phyloP scores from a whole-genome alignment of 2,329 filamentous ascomycete species.

The Aaosphaeria arxii region DNA sequence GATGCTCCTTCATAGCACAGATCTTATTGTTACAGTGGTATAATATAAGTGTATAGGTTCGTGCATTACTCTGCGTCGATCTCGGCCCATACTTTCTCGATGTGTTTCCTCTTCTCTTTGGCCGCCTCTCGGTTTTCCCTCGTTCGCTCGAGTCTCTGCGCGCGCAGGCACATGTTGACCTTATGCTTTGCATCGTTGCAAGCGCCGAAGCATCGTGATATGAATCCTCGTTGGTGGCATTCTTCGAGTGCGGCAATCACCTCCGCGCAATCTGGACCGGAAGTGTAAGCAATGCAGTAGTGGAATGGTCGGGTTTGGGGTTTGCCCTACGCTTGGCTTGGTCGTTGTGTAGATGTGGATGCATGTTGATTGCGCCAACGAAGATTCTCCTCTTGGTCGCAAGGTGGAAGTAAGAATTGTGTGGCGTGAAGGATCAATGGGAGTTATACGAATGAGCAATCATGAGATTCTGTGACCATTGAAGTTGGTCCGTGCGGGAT shows the following conservation, averaged over 20 bases:
- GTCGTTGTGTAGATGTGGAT: constrained; percentile 94
- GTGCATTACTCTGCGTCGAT: constrained; percentile 67
- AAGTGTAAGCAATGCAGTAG: background rate
- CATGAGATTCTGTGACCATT: too few relatives aligned
- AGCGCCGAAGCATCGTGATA: constrained; percentile 86
- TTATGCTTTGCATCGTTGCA: constrained; percentile 84
- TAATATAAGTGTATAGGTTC: background rate
- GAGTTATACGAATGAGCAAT: too few relatives aligned
- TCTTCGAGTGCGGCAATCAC: constrained; percentile 92
- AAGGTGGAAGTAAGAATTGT: too few relatives aligned
- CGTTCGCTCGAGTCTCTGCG: constrained; percentile 75
- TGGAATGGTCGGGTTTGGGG: constrained; percentile 1
- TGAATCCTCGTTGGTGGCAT: constrained; percentile 88
- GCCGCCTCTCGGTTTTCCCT: constrained; percentile 70
- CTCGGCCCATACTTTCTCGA: constrained; percentile 76
- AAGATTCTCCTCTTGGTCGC: too few relatives aligned
- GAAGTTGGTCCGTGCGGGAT: too few relatives aligned
- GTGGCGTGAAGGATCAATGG: too few relatives aligned
- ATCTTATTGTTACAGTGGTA: too few relatives aligned
- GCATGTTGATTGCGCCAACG: constrained; percentile 60
- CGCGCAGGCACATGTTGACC: constrained; percentile 80
- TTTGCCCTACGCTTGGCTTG: constrained; percentile 72
- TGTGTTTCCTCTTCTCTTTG: constrained; percentile 65
- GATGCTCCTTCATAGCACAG: too few relatives aligned
- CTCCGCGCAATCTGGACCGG: constrained; percentile 76